Evolutionary conservation across 108 stramenopile genomes (phyloP), one percentile per base, ranked within the genome.

Genomic region (Skeletonema menzelii): DNA sequence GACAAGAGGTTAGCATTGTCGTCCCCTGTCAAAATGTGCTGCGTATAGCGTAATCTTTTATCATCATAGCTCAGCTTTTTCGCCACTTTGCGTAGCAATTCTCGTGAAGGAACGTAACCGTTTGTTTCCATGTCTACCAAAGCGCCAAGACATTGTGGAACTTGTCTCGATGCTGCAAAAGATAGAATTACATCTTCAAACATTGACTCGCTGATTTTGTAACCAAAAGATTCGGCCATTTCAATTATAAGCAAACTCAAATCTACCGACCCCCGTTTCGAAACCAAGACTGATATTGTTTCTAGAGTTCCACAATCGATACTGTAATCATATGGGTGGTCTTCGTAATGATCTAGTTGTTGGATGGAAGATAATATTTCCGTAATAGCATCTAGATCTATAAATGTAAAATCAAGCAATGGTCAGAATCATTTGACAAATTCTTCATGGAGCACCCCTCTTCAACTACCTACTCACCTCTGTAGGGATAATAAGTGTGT

Each of bases 101-200:
- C 72, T 10, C 86, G 40, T 8, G 87, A 87, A n/a, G 84, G 82
- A 3, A 70, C 63, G 28, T 72, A 83, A 3, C 86, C 91, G 30
- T 76, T 84, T 19, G 73, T 77, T 56, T 89, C 81, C 91, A 93
- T 93, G 17, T 86, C 84, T 8, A 59, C 66, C 31, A 93, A 24
- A 24, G 49, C 49, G 8, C 49, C 49, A 20, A 53, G 22, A 22
- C 49, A 53, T 8, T 53, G 49, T 10, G 49, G 49, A 20, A 53
- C 22, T 22, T 53, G 49, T 22, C 22, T 53, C 49, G 49, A 53
- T 17, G 82, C 88, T 2, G 82, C 77, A 67, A 93, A 89, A 7
- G 86, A 71, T 44, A 89, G 57, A 32, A 90, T 68, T 8, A 86
- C 86, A 60, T 87, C 87, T 67, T 93, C 89, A 77, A 85, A 93